Base-by-base conservation (phyloP, 2,329 filamentous ascomycete species). In the Pestalotiopsis fici region DNA sequence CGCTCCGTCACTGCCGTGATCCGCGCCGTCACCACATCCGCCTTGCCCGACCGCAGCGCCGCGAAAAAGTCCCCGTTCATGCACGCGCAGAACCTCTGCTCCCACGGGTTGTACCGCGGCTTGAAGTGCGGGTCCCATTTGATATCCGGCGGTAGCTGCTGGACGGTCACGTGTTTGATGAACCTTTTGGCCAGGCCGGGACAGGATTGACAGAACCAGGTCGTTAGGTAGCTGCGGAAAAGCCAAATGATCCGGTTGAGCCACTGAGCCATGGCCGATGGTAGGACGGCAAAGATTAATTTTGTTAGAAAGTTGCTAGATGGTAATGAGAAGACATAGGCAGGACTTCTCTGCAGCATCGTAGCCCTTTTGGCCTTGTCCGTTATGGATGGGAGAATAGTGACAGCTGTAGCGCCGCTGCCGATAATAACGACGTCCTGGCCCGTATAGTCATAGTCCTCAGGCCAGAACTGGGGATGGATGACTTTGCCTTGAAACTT, bases 271-370 rank as follows among this genome's bases (percentile, higher is more conserved):
- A 31, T 54, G 18, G 21, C 68, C 35, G 27, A 71, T 68, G 55
- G 70, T 55, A 59, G n/a, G 68, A 18, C 61, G 55, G 7, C 27
- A 35, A 15, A 66, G 50, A n/a, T 56, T 18, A 6, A 39, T 61
- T 3, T 43, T 55, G 23, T 72, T 66, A 5, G 70, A 50, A 15
- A 59, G 27, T 54, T 55, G 59, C n/a, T 57, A 23, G 54, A 64
- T 90, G 71, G 74, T 87, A 90, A 47, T 18, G 85, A 81, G 39
- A 92, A 72, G 66, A 95, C 85, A 73, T 93, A 95, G 0, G 86
- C 87, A 0, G 94, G 94, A 59, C 90, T 93, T 66, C 94, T 88
- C 79, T 97, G 93, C 2, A 97, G 85, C 88, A 95, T 93, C 1
- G 92, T 95, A 31, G 94, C 89, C 15, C 87, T 85, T 4, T 79